phyloP scores from a whole-genome alignment of 176 grass and related monocot species.

The Oryza nivara region DNA sequence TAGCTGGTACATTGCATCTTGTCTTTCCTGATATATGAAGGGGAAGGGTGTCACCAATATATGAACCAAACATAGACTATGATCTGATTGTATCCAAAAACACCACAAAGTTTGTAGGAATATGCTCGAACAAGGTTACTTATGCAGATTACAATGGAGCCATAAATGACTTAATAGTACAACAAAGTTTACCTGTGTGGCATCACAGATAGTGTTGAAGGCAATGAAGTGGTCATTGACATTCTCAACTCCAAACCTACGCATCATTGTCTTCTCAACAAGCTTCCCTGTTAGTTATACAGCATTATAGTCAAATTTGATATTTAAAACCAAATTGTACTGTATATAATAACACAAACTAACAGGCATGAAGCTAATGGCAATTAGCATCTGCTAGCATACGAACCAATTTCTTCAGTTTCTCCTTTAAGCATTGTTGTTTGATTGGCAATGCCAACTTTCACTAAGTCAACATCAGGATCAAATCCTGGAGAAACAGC shows the following conservation, averaged over 20 bases:
- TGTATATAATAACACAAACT: background rate
- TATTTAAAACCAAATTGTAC: slow-evolving; percentile 17
- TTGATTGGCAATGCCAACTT: slow-evolving; percentile 98
- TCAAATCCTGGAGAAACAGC: slow-evolving; percentile 91
- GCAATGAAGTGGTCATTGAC: slow-evolving; percentile 82
- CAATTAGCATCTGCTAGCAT: background rate
- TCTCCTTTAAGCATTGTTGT: slow-evolving; percentile 99
- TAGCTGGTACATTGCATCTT: slow-evolving; percentile 92
- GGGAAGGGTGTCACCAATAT: background rate
- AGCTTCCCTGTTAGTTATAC: slow-evolving; percentile 68
- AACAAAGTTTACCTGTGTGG: slow-evolving; percentile 77
- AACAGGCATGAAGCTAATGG: background rate
- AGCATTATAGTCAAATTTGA: slow-evolving; percentile 17
- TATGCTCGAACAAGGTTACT: background rate
- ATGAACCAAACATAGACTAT: background rate
- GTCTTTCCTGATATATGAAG: slow-evolving; percentile 77
- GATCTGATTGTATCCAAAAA: background rate
- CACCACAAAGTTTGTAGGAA: background rate
- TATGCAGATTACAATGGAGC: background rate
- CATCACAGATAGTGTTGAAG: slow-evolving; percentile 99
- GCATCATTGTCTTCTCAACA: slow-evolving; percentile 95
- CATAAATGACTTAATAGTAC: background rate
- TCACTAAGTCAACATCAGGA: slow-evolving; percentile 87
- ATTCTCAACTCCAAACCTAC: slow-evolving; percentile 82
- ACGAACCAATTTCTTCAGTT: slow-evolving; percentile 95